Conservation (phyloP, 768 basidiomycete species). For the Auriscalpium vulgare region DNA sequence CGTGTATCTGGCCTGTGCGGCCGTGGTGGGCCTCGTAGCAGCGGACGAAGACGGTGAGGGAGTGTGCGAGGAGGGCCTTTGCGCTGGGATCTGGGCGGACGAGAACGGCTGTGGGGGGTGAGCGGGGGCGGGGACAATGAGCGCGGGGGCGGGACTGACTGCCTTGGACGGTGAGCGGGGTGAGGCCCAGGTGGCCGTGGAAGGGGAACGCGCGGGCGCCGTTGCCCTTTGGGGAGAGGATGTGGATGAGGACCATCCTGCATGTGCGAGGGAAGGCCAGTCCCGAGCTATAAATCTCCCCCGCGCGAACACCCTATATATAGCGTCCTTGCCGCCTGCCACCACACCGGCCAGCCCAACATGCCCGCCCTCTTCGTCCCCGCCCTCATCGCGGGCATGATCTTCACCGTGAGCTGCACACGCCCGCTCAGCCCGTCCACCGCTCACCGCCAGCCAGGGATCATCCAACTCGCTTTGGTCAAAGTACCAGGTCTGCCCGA, state of each 20-base stretch:
- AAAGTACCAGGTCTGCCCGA: conserved; percentile 64
- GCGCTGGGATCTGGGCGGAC: conserved; percentile 65
- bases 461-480: conserved; percentile 75
- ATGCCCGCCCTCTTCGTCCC: conserved; percentile 74
- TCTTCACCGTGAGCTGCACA: conserved; percentile 58
- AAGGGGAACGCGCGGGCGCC: conserved; percentile 60
- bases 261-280: background rate
- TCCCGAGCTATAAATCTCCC: too few species aligned
- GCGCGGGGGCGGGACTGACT: background rate
- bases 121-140: background rate
- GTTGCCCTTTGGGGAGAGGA: conserved; percentile 63
- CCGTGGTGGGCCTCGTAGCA: conserved; percentile 76
- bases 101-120: conserved; percentile 44
- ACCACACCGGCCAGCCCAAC: background rate
- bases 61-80: conserved; percentile 58
- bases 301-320: too few species aligned
- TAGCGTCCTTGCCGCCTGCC: too few species aligned
- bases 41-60: conserved; percentile 65
- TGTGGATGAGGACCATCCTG: conserved; percentile 55
- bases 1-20: conserved; percentile 46
- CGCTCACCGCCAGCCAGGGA: conserved; percentile 37
- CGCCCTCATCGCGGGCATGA: conserved; percentile 86
- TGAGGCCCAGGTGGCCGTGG: conserved; percentile 67
- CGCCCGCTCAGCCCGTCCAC: background rate
- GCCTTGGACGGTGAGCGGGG: conserved; percentile 37